A percentile compares a stretch with the other conserved stretches of the same genome.
Conservation (phyloP, 768 basidiomycete genomes). For the Lactarius sp. region DNA sequence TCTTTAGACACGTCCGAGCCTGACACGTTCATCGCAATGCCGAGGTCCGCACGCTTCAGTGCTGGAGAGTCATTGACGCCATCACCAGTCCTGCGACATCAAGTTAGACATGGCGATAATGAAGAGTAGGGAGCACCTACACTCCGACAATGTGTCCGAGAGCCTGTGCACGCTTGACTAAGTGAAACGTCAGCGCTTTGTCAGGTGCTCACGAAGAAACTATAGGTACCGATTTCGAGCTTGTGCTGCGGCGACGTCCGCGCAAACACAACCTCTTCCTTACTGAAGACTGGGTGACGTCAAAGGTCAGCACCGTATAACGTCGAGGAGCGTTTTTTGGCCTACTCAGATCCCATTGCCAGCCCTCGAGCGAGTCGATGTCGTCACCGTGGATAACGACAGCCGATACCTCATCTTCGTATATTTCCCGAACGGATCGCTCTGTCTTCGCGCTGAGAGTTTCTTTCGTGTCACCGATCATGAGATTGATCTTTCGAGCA, state of each 20-base stretch:
- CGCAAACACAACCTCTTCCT: constrained; percentile 67
- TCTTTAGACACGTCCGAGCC: constrained; percentile 73
- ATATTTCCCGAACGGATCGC: constrained; percentile 51
- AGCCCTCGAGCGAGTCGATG: constrained; percentile 60
- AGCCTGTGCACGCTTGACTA: constrained; percentile 70
- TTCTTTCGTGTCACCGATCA: constrained; percentile 61
- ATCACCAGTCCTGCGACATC: constrained; percentile 50
- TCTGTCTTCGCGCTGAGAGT: constrained; percentile 54
- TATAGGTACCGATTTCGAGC: constrained; percentile 55
- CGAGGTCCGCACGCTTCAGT: constrained; percentile 65
- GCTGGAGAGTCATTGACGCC: constrained; percentile 72
- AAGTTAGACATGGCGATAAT: constrained; percentile 7
- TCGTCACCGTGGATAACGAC: constrained; percentile 66
- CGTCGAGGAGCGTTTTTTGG: neutral
- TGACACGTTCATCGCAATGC: constrained; percentile 72
- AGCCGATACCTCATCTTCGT: constrained; percentile 63
- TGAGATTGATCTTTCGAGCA: constrained; percentile 66
- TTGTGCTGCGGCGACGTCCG: constrained; percentile 70
- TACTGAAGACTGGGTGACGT: constrained; percentile 49
- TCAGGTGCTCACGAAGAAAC: neutral
- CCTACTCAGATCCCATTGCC: constrained; percentile 73
- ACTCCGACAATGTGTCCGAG: constrained; percentile 69
- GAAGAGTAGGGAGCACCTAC: constrained; percentile 37
- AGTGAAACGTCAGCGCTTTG: constrained; percentile 1
- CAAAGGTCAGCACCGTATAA: neutral